Evolutionary conservation across 495 filamentous ascomycete species (phyloP).

Genomic region (Baudoinia panamericana): DNA sequence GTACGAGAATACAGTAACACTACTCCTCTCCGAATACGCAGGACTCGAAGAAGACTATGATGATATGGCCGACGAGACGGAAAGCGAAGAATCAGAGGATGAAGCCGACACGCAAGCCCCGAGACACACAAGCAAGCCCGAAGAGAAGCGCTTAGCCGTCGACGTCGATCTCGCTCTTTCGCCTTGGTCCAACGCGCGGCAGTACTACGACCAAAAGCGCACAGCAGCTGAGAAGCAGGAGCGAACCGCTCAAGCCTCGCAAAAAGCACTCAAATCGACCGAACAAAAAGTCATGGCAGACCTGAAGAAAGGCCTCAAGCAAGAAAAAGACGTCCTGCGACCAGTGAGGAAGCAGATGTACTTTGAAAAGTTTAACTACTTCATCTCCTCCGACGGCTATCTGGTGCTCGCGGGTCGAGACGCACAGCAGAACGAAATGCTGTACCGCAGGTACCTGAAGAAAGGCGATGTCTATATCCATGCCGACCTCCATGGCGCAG

Average conservation of each 20-base stretch:
- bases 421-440: constrained; percentile 76
- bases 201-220: constrained; percentile 84
- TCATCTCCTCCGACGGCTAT: constrained; percentile 92
- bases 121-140: constrained; percentile 25
- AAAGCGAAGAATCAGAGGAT: constrained; percentile 49
- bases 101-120: constrained; percentile 28
- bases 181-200: constrained; percentile 75
- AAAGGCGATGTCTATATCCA: constrained; percentile 88
- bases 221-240: constrained; percentile 71
- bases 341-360: constrained; percentile 71
- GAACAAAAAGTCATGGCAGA: constrained; percentile 78
- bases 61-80: constrained; percentile 48
- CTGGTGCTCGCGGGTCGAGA: constrained; percentile 78
- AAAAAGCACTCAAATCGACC: constrained; percentile 73
- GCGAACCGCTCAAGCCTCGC: constrained; percentile 69
- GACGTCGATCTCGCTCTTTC: constrained; percentile 75
- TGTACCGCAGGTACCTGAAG: constrained; percentile 71
- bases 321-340: constrained; percentile 79
- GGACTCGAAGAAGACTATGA: constrained; percentile 46
- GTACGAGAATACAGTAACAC: constrained; percentile 73
- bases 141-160: constrained; percentile 45
- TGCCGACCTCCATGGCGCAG: constrained; percentile 76
- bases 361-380: constrained; percentile 95
- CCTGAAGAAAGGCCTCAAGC: constrained; percentile 72
- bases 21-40: constrained; percentile 59